These are phyloP conservation scores for Pleurotus pulmonarius DNA, from an alignment of 768 basidiomycete species.

Conservation along the genomic window DNA sequence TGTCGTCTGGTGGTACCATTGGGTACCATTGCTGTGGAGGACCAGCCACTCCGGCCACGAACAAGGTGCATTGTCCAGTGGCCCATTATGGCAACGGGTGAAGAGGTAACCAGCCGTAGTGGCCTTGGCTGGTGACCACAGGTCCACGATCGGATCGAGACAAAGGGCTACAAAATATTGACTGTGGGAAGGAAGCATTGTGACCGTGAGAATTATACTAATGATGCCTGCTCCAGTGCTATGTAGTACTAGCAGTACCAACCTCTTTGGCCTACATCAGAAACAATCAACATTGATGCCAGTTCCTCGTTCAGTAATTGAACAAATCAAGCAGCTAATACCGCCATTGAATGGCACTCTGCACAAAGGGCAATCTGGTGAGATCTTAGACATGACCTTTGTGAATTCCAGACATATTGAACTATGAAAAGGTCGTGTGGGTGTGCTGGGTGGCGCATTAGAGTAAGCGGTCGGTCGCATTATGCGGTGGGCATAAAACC, in stretches of 20 bases:
- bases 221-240: too few relatives aligned
- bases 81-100: background rate
- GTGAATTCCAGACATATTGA: background rate
- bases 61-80: conserved; percentile 1
- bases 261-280: background rate
- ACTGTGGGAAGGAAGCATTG: conserved; percentile 8
- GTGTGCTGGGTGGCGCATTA: conserved; percentile 88
- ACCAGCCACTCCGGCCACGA: background rate
- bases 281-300: conserved; percentile 43
- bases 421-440: conserved; percentile 68
- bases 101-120: background rate
- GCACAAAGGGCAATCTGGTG: conserved; percentile 94
- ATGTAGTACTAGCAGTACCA: too few relatives aligned
- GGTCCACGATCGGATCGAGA: background rate
- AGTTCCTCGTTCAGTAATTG: conserved; percentile 54
- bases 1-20: background rate
- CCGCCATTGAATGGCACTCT: conserved; percentile 86
- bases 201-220: background rate
- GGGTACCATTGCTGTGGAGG: background rate
- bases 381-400: conserved; percentile 11
- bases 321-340: conserved; percentile 78
- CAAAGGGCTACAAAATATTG: background rate
- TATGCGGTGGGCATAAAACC: background rate
- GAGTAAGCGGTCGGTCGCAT: conserved; percentile 58
- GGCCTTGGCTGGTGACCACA: too few relatives aligned